A percentile compares a stretch with the other conserved stretches of the same genome.
Evolutionary conservation across 345 rosid genomes (phyloP).

Genomic region (Eucalyptus marginata): DNA sequence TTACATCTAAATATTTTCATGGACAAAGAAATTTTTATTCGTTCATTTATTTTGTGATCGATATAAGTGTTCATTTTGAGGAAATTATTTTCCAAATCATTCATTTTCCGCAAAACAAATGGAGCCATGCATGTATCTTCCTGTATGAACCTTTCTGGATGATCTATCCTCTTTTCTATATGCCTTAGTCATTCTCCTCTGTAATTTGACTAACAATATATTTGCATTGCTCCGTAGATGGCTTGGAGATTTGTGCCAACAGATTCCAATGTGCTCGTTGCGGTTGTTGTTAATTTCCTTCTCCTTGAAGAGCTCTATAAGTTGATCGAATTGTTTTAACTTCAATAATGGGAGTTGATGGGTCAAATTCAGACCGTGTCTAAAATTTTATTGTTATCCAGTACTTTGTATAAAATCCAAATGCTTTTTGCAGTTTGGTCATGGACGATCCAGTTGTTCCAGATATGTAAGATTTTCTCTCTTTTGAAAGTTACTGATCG

Average conservation of each 20-base stretch:
- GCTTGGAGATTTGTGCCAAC: neutral
- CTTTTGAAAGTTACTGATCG: neutral
- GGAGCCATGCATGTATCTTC: neutral
- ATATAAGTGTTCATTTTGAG: neutral
- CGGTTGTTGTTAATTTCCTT: neutral
- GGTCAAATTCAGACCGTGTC: neutral
- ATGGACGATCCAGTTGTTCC: neutral
- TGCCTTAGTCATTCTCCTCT: neutral
- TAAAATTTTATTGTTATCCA: neutral
- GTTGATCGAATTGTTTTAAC: neutral
- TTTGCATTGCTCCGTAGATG: constrained; percentile 1
- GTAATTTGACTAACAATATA: neutral
- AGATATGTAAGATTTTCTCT: neutral
- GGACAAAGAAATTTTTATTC: neutral
- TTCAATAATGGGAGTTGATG: constrained; percentile 5
- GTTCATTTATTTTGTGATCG: neutral
- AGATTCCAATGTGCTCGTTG: neutral
- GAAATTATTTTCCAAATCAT: neutral
- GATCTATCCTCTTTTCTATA: neutral
- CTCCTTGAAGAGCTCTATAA: neutral
- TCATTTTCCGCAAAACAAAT: neutral
- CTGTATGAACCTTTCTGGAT: neutral
- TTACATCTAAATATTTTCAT: neutral
- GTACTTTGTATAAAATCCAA: constrained; percentile 13
- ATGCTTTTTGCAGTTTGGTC: constrained; percentile 6